Evolutionary conservation across 768 basidiomycete genomes (phyloP).

Genomic region (Mycena capillaripes): DNA sequence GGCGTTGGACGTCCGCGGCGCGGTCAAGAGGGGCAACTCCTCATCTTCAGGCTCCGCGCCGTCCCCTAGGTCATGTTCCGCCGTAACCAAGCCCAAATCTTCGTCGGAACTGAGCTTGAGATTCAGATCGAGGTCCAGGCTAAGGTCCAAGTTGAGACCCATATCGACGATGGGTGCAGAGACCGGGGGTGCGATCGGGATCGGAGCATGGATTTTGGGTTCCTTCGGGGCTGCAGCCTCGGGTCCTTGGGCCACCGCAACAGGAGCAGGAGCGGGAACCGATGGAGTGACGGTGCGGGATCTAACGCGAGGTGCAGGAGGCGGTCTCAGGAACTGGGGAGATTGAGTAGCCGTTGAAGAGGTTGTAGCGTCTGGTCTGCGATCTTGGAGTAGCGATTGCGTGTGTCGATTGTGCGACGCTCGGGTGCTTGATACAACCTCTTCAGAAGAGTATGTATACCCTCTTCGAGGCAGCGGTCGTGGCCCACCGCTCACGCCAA

Average conservation of each 20-base stretch:
- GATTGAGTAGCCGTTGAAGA: neutral
- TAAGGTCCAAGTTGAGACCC: slow-evolving; percentile 28
- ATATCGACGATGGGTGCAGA: slow-evolving; percentile 26
- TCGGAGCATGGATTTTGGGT: slow-evolving; percentile 27
- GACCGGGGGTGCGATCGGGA: slow-evolving; percentile 11
- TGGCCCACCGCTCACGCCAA: slow-evolving; percentile 43
- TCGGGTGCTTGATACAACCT: slow-evolving; percentile 25
- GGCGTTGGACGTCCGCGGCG: slow-evolving; percentile 56
- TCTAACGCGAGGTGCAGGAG: slow-evolving; percentile 20
- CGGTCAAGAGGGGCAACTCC: slow-evolving; percentile 54
- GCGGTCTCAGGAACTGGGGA: slow-evolving; percentile 20
- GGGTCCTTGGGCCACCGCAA: neutral
- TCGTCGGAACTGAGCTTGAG: slow-evolving; percentile 29
- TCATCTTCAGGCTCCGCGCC: slow-evolving; percentile 14
- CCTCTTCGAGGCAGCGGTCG: slow-evolving; percentile 54
- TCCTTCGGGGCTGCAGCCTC: neutral
- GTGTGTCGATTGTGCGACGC: neutral
- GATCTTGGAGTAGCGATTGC: slow-evolving; percentile 21
- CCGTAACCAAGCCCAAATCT: slow-evolving; percentile 9
- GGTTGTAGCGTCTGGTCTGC: neutral
- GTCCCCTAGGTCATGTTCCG: slow-evolving; percentile 1
- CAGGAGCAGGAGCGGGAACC: slow-evolving; percentile 8
- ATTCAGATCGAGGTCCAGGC: slow-evolving; percentile 31
- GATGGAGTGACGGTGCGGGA: slow-evolving; percentile 13
- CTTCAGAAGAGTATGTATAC: slow-evolving; percentile 49